Conservation (phyloP, 1,284 basidiomycete genomes). For the Leucoagaricus sp. region DNA sequence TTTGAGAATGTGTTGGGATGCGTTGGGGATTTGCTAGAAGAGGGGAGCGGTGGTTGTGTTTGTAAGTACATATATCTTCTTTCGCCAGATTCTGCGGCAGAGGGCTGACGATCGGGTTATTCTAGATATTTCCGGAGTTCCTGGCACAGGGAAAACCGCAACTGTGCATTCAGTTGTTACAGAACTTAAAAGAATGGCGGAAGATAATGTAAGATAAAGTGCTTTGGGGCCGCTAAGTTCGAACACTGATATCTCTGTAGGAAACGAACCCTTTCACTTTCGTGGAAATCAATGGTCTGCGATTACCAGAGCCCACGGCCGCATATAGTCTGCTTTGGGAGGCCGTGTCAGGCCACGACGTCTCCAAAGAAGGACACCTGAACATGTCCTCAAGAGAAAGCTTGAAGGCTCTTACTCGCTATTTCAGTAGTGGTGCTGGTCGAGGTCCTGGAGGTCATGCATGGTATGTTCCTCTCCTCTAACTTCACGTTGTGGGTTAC, state of each 20-base stretch:
- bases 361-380: constrained; percentile 59
- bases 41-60: constrained; percentile 92
- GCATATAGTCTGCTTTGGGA: constrained; percentile 93
- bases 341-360: constrained; percentile 76
- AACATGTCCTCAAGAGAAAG: constrained; percentile 72
- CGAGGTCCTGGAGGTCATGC: constrained; percentile 69
- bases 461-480: constrained; percentile 46
- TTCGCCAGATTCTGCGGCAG: not conserved
- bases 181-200: constrained; percentile 86
- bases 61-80: constrained; percentile 58
- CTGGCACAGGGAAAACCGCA: constrained; percentile 98
- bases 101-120: not conserved
- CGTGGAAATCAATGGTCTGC: constrained; percentile 97
- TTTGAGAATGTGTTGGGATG: constrained; percentile 77
- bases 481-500: not conserved
- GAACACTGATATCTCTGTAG: constrained; percentile 36
- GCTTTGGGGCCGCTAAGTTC: not conserved
- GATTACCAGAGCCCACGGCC: constrained; percentile 85
- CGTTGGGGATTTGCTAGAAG: constrained; percentile 87
- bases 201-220: constrained; percentile 61
- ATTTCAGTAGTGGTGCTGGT: constrained; percentile 56
- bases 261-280: constrained; percentile 94
- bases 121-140: constrained; percentile 93
- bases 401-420: constrained; percentile 60
- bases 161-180: constrained; percentile 93